A percentile compares a stretch with the other conserved stretches of the same genome.
These are phyloP conservation scores for Hymenoscyphus fraxineus DNA, from an alignment of 2,329 filamentous ascomycete species.

Conservation along the genomic window DNA sequence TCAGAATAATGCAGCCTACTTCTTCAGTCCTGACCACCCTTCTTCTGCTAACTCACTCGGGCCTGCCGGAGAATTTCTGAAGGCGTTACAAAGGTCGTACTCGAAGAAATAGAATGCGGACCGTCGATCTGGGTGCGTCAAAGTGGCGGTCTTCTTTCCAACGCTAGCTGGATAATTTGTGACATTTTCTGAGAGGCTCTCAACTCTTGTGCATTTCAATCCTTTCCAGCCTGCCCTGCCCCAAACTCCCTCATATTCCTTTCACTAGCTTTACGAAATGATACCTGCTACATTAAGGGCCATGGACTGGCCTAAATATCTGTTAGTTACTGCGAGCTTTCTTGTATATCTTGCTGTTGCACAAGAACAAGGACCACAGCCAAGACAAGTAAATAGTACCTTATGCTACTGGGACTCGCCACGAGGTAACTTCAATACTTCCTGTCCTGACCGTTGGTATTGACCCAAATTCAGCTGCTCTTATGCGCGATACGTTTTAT, in stretches of 20 bases:
- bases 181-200: not conserved
- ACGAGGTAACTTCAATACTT: slow-evolving; percentile 36
- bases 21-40: slow-evolving; percentile 1
- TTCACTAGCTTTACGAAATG: slow-evolving; percentile 9
- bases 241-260: slow-evolving; percentile 9
- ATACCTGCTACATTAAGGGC: slow-evolving; percentile 14
- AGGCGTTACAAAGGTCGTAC: slow-evolving; percentile 13
- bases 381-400: slow-evolving; percentile 51
- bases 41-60: slow-evolving; percentile 8
- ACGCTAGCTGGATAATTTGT: not conserved
- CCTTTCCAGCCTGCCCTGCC: slow-evolving; percentile 13
- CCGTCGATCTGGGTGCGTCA: slow-evolving; percentile 13
- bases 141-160: slow-evolving; percentile 13
- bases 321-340: slow-evolving; percentile 17
- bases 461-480: slow-evolving; percentile 42
- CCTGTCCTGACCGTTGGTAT: not conserved
- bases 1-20: slow-evolving; percentile 1
- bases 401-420: slow-evolving; percentile 55
- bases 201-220: slow-evolving; percentile 12
- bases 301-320: slow-evolving; percentile 18
- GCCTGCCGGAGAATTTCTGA: slow-evolving; percentile 11
- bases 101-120: slow-evolving; percentile 4
- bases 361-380: slow-evolving; percentile 48
- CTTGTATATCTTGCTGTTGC: slow-evolving; percentile 35
- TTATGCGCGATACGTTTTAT: slow-evolving; percentile 60